phyloP scores from a whole-genome alignment of 129 eudicot genomes.

The Apium graveolens region DNA sequence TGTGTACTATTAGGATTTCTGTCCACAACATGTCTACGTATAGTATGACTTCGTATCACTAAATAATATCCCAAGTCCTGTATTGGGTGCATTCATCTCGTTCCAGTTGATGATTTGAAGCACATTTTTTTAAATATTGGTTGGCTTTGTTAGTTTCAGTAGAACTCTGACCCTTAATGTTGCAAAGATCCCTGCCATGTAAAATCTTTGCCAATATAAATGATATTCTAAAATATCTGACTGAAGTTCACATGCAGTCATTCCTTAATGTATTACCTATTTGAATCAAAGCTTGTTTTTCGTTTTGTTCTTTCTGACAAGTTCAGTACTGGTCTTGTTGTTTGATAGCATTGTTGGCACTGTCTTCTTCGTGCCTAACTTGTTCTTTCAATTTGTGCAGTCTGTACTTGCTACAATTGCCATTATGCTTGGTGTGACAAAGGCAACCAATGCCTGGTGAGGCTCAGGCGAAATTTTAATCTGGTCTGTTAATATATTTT shows the following conservation, averaged over 20 bases:
- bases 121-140: neutral
- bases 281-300: neutral
- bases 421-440: constrained; percentile 53
- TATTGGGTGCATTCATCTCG: neutral
- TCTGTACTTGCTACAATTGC: constrained; percentile 67
- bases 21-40: no score
- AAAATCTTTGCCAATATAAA: neutral
- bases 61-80: neutral
- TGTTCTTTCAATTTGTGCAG: constrained; percentile 28
- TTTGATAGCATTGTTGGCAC: neutral
- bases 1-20: neutral
- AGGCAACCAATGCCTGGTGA: constrained; percentile 51
- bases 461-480: neutral
- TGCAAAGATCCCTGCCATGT: neutral
- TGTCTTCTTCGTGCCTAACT: neutral
- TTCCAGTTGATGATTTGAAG: neutral
- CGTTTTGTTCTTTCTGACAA: neutral
- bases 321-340: neutral
- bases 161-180: neutral
- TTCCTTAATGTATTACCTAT: neutral
- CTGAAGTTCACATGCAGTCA: neutral
- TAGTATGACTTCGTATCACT: neutral
- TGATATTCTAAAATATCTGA: neutral
- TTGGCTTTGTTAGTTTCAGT: neutral
- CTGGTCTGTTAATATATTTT: neutral